Evolutionary conservation across 495 filamentous ascomycete species (phyloP), one percentile per base, ranked within the genome.

Genomic region (Penicillium steckii): DNA sequence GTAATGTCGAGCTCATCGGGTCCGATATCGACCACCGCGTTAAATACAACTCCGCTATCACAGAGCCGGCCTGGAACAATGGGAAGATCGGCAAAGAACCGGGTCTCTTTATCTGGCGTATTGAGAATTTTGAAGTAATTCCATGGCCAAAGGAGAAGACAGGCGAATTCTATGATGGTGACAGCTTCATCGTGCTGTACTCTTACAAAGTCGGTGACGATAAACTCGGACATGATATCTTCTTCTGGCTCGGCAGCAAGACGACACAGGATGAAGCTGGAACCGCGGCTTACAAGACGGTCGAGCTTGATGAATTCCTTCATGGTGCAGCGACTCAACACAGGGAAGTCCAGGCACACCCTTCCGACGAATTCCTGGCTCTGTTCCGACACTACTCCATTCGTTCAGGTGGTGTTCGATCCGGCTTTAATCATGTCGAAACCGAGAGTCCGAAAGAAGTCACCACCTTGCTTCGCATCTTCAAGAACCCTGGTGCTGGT

Each of bases 241-340:
- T 80, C 69, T 83, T 83, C 72, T 85, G 79, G 79, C 75, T 84
- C 4, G 81, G 81, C 9, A 74, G 60, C 52, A 76, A 82, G 55
- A 84, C 81, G 0, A 74, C 78, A 8, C 81, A 84, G 61, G 83
- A 86, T 54, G 83, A 86, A 56, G 80, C 81, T 5, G 83, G 83
- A 4, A 80, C 79, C 1, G 83, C 83, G 2, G 82, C 83, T 6
- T 86, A 86, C 62, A 86, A 86, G 62, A 83, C 83, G 1, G 83
- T 85, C 19, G 83, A 86, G 60, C 65, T 86, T 30, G 83, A 86
- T 49, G 83, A 86, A 64, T 84, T 80, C 57, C 54, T 86, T 45
- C 74, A 79, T 29, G 81, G 82, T 1, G 69, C 70, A 0, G 83
- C 83, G 7, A 80, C 74, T 7, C 82, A 85, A 53, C 74, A 86